Evolutionary conservation across 805 yeast genomes (phyloP), one percentile per base, ranked within the genome.

Genomic region (Ogataea nitratoaversa): DNA sequence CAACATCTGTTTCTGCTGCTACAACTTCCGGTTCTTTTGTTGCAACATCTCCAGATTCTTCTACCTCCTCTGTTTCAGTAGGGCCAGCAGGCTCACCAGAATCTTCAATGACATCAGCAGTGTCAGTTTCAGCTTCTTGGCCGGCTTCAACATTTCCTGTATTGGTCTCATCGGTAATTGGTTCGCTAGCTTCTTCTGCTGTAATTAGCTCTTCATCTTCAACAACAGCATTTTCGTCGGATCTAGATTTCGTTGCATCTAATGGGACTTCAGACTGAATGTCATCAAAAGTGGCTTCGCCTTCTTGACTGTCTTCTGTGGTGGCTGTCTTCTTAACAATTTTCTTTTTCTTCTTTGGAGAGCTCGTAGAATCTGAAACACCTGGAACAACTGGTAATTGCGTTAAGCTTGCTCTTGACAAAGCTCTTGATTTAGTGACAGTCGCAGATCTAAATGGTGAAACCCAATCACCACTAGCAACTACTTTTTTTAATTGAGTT

Each of bases 361-460:
- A 14, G 12, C 20, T n/a, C 14, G 37, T 6, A 20, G 36, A 22
- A 16, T 23, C 22, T 13, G 36, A 18, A 32, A 32, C 20, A 18
- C 34, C 46, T 14, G 31, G 7, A n/a, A 29, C 31, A 9, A 29
- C 31, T 29, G 31, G 31, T 11, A 29, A 29, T 6, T 29, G 16
- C 5, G 31, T 14, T 14, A 29, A 29, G 5, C 34, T 39, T n/a
- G 41, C 37, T 35, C 48, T 37, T 32, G 46, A 23, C 19, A 38
- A 24, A n/a, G 37, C 22, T 24, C 36, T 37, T 40, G 25, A 40
- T 41, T 43, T 41, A n/a, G 38, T 39, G 19, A 36, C 37, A 6
- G 33, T 27, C 4, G 19, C 31, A 8, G 44, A 45, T 43, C 63
- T 54, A 46, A 58, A 58, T 2, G 63, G 63, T n/a, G 63, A 58